Base-by-base conservation (phyloP, 73 alveolate genomes). In the Symbiodinium natans region DNA sequence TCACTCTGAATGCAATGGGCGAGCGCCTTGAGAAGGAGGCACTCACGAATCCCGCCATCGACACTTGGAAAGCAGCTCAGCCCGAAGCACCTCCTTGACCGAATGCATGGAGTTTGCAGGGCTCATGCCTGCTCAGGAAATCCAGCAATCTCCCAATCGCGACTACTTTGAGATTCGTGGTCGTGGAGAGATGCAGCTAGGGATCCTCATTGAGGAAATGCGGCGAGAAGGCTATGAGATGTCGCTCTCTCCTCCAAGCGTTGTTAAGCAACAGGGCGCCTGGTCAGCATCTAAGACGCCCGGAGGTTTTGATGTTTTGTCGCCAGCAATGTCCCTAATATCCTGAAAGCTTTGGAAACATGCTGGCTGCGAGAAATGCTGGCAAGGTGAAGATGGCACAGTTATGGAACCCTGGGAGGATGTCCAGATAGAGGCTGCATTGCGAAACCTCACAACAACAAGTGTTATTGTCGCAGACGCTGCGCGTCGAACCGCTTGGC, bases 201-300 rank as follows among this genome's bases (percentile, higher is more conserved):
- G 98, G 31, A 90, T 90, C 83, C 97, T 90, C 82, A 90, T 90
- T 41, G 97, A 90, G 88, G 97, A 99, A 73, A 99, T 99, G 99
- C 97, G 99, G 83, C 99, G 99, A 59, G 99, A 99, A 82, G 99
- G 99, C 31, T 99, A 93, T 77, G 99, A 99, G 99, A 46, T 99
- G 95, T 99, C 99, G 36, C 99, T 98, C 23, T 93, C 99, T 15
- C 99, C 99, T 43, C 99, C 99, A 15, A 83, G 92, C 38, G 98
- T 92, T 31, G 99, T 98, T 38, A 99, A 92, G 99, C 48, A 43
- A 9, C 52, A 46, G 52, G 88, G 97, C 74, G 1, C 41, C 85
- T 4, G 11, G 84, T 23, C 42, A 6, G 84, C 17, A 52, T 15
- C 71, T 0, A 52, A 29, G 9, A 46, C 80, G 33, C 80, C 31